Percentiles rank a stretch among this genome's conserved stretches.
Conservation (phyloP, 2,329 filamentous ascomycete genomes). For the Orbilia blumenaviensis region DNA sequence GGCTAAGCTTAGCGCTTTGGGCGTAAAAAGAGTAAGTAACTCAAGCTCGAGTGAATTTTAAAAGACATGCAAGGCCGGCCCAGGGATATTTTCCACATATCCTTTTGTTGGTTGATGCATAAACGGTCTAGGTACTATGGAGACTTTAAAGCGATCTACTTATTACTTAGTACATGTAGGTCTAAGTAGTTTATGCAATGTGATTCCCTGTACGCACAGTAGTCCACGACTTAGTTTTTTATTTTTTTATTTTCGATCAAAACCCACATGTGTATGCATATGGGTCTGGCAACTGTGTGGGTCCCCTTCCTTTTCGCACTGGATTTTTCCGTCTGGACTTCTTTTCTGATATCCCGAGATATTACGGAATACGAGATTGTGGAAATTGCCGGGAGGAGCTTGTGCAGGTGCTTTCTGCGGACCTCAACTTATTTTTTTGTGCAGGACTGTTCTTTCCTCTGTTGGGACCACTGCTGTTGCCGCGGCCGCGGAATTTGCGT, state of each 20-base stretch:
- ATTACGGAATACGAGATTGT: constrained; percentile 16
- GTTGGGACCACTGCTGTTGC: neutral
- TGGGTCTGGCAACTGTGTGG: no score
- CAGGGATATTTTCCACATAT: neutral
- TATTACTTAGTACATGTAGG: neutral
- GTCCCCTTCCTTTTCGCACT: neutral
- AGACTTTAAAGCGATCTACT: neutral
- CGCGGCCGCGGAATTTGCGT: neutral
- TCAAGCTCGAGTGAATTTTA: neutral
- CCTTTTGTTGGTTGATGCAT: neutral
- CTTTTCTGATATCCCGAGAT: constrained; percentile 2
- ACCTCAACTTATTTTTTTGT: neutral
- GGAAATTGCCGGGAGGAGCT: constrained; percentile 11
- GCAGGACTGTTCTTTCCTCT: neutral
- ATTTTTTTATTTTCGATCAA: no score
- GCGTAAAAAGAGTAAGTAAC: neutral
- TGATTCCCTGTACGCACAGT: neutral
- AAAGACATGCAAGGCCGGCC: neutral
- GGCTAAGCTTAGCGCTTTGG: neutral
- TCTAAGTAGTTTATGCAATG: neutral
- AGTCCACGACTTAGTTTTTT: no score
- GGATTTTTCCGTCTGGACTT: neutral
- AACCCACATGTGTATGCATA: no score
- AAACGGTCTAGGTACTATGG: neutral
- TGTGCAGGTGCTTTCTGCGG: neutral